phyloP scores from a whole-genome alignment of 495 filamentous ascomycete genomes.

The Aspergillus taichungensis region DNA sequence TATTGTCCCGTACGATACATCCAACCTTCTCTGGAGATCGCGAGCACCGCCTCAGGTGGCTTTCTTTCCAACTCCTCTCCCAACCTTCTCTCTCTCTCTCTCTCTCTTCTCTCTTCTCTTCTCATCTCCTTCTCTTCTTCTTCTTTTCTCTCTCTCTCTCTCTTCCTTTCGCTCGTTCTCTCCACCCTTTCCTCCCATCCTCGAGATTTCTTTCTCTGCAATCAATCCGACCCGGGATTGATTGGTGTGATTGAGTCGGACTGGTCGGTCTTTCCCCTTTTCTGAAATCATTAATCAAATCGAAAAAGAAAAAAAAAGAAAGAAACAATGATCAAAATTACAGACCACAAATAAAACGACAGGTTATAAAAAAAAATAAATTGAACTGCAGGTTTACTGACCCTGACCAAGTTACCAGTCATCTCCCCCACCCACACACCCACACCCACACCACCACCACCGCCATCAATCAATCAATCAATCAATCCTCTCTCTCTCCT shows the following conservation, averaged over 20 bases:
- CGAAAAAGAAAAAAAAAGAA: background rate
- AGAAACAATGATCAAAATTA: background rate
- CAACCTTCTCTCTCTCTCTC: background rate
- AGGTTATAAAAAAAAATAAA: no score
- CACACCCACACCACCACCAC: constrained; percentile 15
- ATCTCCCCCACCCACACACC: no score
- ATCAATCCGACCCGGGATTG: no score
- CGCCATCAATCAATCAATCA: constrained; percentile 11
- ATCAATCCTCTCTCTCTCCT: constrained; percentile 6
- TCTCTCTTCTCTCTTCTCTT: background rate
- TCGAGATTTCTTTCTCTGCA: no score
- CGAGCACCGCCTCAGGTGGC: no score
- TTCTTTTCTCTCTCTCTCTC: constrained; percentile 2
- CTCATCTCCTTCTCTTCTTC: background rate
- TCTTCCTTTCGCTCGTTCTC: constrained; percentile 12
- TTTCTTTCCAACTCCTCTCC: background rate
- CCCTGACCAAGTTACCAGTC: background rate
- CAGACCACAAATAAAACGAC: no score
- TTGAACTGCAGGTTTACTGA: no score
- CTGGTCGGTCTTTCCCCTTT: constrained; percentile 8
- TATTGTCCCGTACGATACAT: no score
- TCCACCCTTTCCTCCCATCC: constrained; percentile 10
- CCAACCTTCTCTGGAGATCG: no score
- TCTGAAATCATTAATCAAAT: constrained; percentile 2
- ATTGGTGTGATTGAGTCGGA: constrained; percentile 13